Conservation (phyloP, 2,329 filamentous ascomycete genomes). For the Aquanectria penicillioides region DNA sequence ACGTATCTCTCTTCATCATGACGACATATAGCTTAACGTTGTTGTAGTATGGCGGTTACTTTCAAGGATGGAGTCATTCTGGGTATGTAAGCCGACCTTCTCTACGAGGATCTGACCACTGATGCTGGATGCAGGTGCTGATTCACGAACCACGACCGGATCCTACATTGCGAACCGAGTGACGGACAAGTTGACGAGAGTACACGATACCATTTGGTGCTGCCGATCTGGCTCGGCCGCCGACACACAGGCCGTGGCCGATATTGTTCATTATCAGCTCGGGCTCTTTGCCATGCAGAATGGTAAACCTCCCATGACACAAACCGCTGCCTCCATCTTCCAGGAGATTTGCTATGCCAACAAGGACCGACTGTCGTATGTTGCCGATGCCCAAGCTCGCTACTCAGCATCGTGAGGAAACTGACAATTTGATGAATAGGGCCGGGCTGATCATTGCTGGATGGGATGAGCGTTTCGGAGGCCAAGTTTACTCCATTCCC, state of each 20-base stretch:
- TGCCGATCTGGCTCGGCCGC: conserved; percentile 97
- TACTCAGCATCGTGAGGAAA: neutral
- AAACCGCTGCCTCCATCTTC: conserved; percentile 94
- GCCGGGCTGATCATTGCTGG: conserved; percentile 99
- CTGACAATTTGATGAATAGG: conserved; percentile 56
- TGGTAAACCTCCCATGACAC: conserved; percentile 89
- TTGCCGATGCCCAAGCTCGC: conserved; percentile 25
- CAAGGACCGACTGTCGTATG: conserved; percentile 90
- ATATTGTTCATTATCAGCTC: conserved; percentile 97
- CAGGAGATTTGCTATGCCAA: conserved; percentile 98
- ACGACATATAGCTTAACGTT: conserved; percentile 41
- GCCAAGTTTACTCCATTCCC: conserved; percentile 97
- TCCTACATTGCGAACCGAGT: conserved; percentile 99
- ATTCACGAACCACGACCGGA: conserved; percentile 96
- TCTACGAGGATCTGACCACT: conserved; percentile 5
- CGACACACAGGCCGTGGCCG: conserved; percentile 96
- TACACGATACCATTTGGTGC: conserved; percentile 99
- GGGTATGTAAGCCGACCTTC: conserved; percentile 56
- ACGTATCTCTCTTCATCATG: conserved; percentile 51
- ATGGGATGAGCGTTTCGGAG: conserved; percentile 93
- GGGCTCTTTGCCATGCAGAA: conserved; percentile 92
- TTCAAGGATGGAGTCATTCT: conserved; percentile 99
- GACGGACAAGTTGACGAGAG: conserved; percentile 98
- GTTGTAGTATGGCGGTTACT: conserved; percentile 91
- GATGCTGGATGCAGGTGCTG: conserved; percentile 70